Conservation (phyloP, 495 filamentous ascomycete genomes). For the Letharia columbiana region DNA sequence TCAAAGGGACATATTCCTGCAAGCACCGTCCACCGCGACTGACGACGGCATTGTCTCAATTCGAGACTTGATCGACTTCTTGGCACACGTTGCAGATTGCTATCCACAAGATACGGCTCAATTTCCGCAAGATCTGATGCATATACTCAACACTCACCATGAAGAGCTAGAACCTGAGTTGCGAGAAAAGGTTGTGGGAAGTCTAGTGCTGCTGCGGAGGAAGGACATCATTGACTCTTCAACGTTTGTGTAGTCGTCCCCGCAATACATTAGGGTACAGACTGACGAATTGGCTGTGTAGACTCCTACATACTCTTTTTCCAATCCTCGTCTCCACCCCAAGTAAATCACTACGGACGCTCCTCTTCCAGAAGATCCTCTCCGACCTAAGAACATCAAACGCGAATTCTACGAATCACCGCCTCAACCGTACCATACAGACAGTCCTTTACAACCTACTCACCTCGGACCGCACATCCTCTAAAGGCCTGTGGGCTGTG, state of each 20-base stretch:
- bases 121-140: conserved; percentile 74
- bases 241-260: conserved; percentile 35
- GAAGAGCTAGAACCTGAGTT: conserved; percentile 68
- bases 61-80: conserved; percentile 76
- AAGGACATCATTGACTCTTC: conserved; percentile 87
- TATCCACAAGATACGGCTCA: conserved; percentile 69
- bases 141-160: conserved; percentile 74
- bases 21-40: conserved; percentile 66
- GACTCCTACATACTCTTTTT: conserved; percentile 79
- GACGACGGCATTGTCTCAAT: conserved; percentile 70
- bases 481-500: conserved; percentile 88
- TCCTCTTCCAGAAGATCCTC: conserved; percentile 85
- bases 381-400: conserved; percentile 83
- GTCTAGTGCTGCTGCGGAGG: conserved; percentile 74
- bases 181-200: conserved; percentile 89
- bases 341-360: conserved; percentile 73
- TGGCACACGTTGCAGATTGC: conserved; percentile 88
- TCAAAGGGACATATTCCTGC: conserved; percentile 81
- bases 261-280: not conserved
- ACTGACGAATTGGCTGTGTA: conserved; percentile 20
- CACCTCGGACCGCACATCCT: conserved; percentile 69
- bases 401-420: conserved; percentile 76
- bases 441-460: conserved; percentile 87
- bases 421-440: conserved; percentile 84
- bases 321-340: conserved; percentile 80